phyloP scores from a whole-genome alignment of 495 filamentous ascomycete genomes.

The Pyrenula aspistea region DNA sequence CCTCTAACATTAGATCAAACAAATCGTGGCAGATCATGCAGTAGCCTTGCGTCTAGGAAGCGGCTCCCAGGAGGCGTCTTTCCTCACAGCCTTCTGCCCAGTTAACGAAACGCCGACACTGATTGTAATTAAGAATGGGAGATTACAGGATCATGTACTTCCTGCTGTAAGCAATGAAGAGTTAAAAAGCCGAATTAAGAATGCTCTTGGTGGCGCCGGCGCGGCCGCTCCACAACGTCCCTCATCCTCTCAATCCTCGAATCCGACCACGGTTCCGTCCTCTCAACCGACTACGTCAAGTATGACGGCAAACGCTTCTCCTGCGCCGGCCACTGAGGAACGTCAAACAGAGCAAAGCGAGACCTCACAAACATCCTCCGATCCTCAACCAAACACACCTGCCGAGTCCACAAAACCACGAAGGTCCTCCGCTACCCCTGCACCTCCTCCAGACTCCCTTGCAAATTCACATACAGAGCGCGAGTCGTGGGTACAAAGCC shows the following conservation, averaged over 20 bases:
- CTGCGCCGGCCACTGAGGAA: slow-evolving; percentile 5
- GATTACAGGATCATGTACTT: slow-evolving; percentile 51
- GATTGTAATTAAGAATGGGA: slow-evolving; percentile 58
- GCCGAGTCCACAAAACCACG: background rate
- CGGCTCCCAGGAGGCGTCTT: slow-evolving; percentile 67
- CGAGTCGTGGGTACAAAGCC: slow-evolving; percentile 23
- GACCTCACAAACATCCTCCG: slow-evolving; percentile 1
- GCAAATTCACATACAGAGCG: background rate
- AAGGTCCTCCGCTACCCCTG: background rate
- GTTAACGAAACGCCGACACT: slow-evolving; percentile 60
- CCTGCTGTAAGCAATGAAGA: slow-evolving; percentile 45
- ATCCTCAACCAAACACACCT: slow-evolving; percentile 3
- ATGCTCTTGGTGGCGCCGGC: slow-evolving; percentile 17
- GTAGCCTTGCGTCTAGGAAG: slow-evolving; percentile 56
- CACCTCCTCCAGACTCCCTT: background rate
- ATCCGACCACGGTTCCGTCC: slow-evolving; percentile 3
- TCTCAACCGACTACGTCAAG: slow-evolving; percentile 4
- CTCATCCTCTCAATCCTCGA: background rate
- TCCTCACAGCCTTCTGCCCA: slow-evolving; percentile 69
- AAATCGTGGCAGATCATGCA: slow-evolving; percentile 40
- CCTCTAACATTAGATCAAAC: slow-evolving; percentile 21
- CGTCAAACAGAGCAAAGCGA: background rate
- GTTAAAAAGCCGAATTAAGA: slow-evolving; percentile 36
- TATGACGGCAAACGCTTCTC: slow-evolving; percentile 1
- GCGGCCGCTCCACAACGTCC: background rate